Conservation (phyloP, 2,329 filamentous ascomycete species). For the Pseudocercospora crystallina region DNA sequence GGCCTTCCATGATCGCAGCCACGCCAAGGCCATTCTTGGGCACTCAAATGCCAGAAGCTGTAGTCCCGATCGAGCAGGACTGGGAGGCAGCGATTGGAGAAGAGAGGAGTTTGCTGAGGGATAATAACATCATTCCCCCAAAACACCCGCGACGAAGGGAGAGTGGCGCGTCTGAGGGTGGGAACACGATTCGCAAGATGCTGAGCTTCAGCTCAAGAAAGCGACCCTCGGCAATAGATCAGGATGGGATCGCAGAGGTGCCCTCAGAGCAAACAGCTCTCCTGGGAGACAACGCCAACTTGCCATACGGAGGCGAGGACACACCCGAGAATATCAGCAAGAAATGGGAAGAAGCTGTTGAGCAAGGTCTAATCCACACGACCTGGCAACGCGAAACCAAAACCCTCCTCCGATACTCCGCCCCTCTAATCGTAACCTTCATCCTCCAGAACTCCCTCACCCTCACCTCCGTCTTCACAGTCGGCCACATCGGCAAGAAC, state of each 20-base stretch:
- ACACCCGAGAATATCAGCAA: slow-evolving; percentile 62
- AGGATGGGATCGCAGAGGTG: slow-evolving; percentile 14
- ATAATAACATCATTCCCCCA: slow-evolving; percentile 59
- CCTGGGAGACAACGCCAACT: slow-evolving; percentile 35
- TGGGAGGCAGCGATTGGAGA: slow-evolving; percentile 55
- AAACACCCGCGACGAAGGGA: slow-evolving; percentile 45
- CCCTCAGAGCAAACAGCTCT: slow-evolving; percentile 50
- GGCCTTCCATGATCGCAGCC: slow-evolving; percentile 74
- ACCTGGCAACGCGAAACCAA: slow-evolving; percentile 90
- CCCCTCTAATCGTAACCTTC: slow-evolving; percentile 48
- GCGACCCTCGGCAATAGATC: slow-evolving; percentile 30
- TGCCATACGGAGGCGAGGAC: slow-evolving; percentile 49
- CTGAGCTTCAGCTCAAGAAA: slow-evolving; percentile 30
- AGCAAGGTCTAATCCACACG: slow-evolving; percentile 76
- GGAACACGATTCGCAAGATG: slow-evolving; percentile 20
- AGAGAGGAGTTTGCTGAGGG: slow-evolving; percentile 58
- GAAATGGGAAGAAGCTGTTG: slow-evolving; percentile 84
- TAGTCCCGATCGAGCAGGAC: slow-evolving; percentile 47
- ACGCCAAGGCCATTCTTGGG: slow-evolving; percentile 69
- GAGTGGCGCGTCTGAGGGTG: slow-evolving; percentile 20
- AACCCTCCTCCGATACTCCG: slow-evolving; percentile 59
- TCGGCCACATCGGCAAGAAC: slow-evolving; percentile 50
- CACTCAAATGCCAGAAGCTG: slow-evolving; percentile 52
- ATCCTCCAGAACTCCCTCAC: slow-evolving; percentile 51
- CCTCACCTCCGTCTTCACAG: slow-evolving; percentile 49